Evolutionary conservation across 495 filamentous ascomycete genomes (phyloP).

Genomic region (Hypoxylon lienhwacheense): DNA sequence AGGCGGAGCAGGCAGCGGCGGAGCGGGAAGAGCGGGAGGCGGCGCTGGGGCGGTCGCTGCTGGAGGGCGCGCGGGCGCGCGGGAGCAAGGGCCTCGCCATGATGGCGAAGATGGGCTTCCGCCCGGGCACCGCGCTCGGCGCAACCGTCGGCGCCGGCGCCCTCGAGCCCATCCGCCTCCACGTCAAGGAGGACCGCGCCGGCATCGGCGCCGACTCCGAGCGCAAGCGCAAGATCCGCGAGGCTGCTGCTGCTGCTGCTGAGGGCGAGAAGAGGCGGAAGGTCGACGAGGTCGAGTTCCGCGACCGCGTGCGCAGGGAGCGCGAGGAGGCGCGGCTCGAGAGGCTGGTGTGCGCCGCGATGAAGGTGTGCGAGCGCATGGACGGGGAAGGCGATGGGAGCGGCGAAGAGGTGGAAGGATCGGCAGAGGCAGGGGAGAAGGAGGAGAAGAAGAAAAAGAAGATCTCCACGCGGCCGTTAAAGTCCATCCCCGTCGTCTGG

Average conservation of each 20-base stretch:
- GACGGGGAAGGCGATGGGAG: constrained; percentile 50
- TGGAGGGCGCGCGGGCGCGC: constrained; percentile 45
- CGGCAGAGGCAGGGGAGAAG: constrained; percentile 21
- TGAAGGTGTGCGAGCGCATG: constrained; percentile 79
- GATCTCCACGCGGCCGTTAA: constrained; percentile 48
- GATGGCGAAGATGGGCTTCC: constrained; percentile 97
- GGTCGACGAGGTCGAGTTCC: constrained; percentile 73
- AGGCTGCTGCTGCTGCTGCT: constrained; percentile 59
- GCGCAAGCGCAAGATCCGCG: constrained; percentile 76
- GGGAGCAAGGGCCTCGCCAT: constrained; percentile 84
- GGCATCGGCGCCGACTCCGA: constrained; percentile 85
- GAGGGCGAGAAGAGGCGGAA: constrained; percentile 60
- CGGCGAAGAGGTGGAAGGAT: constrained; percentile 12
- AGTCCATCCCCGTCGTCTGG: constrained; percentile 76
- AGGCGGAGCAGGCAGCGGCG: constrained; percentile 74
- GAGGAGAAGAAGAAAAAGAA: constrained; percentile 49
- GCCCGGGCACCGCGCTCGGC: constrained; percentile 67
- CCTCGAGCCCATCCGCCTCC: constrained; percentile 64
- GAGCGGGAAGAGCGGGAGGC: constrained; percentile 71
- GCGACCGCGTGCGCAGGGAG: constrained; percentile 71
- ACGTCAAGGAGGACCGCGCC: constrained; percentile 76
- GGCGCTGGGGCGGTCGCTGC: constrained; percentile 70
- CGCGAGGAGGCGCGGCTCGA: constrained; percentile 70
- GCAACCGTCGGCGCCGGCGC: constrained; percentile 60
- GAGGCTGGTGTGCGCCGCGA: constrained; percentile 68